These are phyloP conservation scores for Ensete ventricosum DNA, from an alignment of 176 grass and related monocot species.

Conservation along the genomic window DNA sequence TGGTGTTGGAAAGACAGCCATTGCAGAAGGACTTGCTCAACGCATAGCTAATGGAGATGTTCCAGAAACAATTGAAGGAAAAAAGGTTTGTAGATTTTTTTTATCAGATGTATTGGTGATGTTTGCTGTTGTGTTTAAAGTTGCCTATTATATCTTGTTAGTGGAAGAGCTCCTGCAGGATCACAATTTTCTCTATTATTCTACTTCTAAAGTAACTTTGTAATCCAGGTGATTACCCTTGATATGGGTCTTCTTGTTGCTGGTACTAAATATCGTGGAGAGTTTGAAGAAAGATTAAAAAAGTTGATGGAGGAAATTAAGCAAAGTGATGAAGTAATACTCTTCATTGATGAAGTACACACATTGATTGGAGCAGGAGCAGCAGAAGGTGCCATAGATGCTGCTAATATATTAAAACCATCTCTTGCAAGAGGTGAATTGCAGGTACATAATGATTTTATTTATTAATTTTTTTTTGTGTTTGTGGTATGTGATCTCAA, in stretches of 20 bases:
- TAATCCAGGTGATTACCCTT: slow-evolving; percentile 84
- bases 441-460: slow-evolving; percentile 39
- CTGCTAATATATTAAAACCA: slow-evolving; percentile 97
- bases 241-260: slow-evolving; percentile 99
- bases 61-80: slow-evolving; percentile 99
- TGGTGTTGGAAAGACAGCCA: slow-evolving; percentile 98
- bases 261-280: slow-evolving; percentile 98
- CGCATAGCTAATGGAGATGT: slow-evolving; percentile 83
- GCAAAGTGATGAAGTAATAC: slow-evolving; percentile 93
- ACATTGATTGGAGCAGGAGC: slow-evolving; percentile 98
- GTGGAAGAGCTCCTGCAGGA: not conserved
- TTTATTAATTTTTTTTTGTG: not conserved
- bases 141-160: not conserved
- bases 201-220: not conserved
- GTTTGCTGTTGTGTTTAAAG: not conserved
- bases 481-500: not conserved
- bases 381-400: slow-evolving; percentile 97
- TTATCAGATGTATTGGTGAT: not conserved
- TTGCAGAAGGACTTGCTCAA: slow-evolving; percentile 96
- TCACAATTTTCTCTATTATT: not conserved
- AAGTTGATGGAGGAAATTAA: slow-evolving; percentile 99
- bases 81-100: slow-evolving; percentile 50
- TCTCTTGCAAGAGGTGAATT: slow-evolving; percentile 99
- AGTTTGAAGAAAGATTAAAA: slow-evolving; percentile 98
- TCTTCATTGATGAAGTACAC: slow-evolving; percentile 99